Percentiles rank a stretch among this genome's conserved stretches.
phyloP scores from a whole-genome alignment of 495 filamentous ascomycete genomes.

The Pyronema domesticum region DNA sequence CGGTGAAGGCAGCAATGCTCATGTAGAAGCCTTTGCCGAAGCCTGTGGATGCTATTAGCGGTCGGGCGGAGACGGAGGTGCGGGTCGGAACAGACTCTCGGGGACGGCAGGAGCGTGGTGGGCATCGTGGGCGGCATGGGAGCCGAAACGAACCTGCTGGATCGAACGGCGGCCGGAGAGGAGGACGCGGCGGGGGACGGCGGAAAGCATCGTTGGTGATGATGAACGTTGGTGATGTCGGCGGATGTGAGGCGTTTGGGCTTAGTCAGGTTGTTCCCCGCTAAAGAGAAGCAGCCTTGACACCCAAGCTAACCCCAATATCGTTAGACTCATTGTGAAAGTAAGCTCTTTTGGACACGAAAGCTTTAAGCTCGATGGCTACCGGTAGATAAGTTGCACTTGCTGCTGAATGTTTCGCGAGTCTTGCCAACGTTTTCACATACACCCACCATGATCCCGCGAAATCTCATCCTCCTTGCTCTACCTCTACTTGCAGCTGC shows the following conservation, averaged over 20 bases:
- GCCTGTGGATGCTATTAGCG: slow-evolving; percentile 4
- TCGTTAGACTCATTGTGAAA: too few relatives aligned
- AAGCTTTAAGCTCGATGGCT: too few relatives aligned
- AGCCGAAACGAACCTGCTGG: neutral
- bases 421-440: too few relatives aligned
- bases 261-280: neutral
- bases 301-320: too few relatives aligned
- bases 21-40: slow-evolving; percentile 41
- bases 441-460: too few relatives aligned
- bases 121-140: neutral
- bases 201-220: neutral
- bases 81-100: neutral
- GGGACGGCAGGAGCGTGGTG: neutral
- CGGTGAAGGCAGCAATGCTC: slow-evolving; percentile 39
- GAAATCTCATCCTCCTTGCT: neutral
- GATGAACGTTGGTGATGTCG: slow-evolving; percentile 1
- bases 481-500: neutral
- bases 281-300: too few relatives aligned
- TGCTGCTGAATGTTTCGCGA: too few relatives aligned
- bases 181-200: neutral
- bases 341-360: too few relatives aligned
- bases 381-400: too few relatives aligned
- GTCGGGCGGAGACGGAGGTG: neutral
- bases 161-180: neutral
- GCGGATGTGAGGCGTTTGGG: neutral